A percentile compares a stretch with the other conserved stretches of the same genome.
Conservation (phyloP, 2,329 filamentous ascomycete species). For the Alternaria arborescens region DNA sequence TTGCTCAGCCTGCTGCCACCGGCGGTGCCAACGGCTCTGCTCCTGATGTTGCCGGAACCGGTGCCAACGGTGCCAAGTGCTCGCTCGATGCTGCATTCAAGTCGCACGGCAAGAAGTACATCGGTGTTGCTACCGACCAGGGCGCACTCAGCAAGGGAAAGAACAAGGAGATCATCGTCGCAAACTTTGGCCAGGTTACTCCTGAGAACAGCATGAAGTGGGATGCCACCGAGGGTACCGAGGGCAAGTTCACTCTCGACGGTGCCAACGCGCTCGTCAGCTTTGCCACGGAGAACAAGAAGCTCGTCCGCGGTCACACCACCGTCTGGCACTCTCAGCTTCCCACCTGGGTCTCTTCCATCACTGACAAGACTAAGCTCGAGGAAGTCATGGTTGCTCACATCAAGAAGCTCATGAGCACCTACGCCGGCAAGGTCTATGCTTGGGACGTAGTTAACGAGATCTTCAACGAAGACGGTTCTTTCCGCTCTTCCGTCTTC, state of each 20-base stretch:
- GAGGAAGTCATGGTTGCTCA: constrained; percentile 67
- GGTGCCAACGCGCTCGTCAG: constrained; percentile 68
- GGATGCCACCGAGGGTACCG: constrained; percentile 63
- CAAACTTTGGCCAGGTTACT: constrained; percentile 71
- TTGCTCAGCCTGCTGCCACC: not conserved
- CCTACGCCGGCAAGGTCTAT: constrained; percentile 70
- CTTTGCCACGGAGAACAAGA: constrained; percentile 64
- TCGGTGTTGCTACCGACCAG: constrained; percentile 67
- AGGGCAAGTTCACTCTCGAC: constrained; percentile 64
- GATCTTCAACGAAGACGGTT: constrained; percentile 68
- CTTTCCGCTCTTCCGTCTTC: constrained; percentile 69
- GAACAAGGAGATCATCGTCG: constrained; percentile 66
- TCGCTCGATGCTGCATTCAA: constrained; percentile 64
- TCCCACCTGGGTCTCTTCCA: constrained; percentile 65
- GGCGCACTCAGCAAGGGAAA: constrained; percentile 59
- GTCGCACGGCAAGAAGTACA: constrained; percentile 71
- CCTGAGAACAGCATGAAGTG: constrained; percentile 76
- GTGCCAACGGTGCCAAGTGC: constrained; percentile 34
- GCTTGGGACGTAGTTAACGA: constrained; percentile 56
- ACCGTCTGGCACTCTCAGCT: constrained; percentile 67
- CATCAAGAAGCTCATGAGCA: constrained; percentile 64
- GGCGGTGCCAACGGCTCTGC: constrained; percentile 10
- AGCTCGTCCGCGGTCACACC: constrained; percentile 70
- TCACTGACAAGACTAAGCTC: constrained; percentile 62
- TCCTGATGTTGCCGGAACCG: constrained; percentile 21